Percentiles rank a stretch among this genome's conserved stretches.
These are phyloP conservation scores for Talaromyces sp. DNA, from an alignment of 2,329 filamentous ascomycete species.

Conservation along the genomic window DNA sequence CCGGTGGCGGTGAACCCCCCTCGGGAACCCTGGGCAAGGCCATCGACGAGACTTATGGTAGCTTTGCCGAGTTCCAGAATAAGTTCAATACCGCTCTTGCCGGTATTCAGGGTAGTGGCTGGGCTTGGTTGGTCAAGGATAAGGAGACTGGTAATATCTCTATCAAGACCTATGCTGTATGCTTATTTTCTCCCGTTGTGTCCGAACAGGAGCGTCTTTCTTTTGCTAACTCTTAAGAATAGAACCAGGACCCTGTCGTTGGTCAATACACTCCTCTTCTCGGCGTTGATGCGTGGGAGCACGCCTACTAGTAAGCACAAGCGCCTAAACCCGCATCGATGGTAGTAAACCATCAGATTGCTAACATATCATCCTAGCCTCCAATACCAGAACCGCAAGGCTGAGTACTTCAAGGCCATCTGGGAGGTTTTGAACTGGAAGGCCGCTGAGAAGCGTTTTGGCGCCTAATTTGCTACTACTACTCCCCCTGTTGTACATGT, in stretches of 20 bases:
- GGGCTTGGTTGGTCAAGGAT: slow-evolving; percentile 60
- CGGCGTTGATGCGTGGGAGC: slow-evolving; percentile 93
- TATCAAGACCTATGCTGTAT: slow-evolving; percentile 60
- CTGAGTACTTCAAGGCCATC: slow-evolving; percentile 87
- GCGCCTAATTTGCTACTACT: slow-evolving; percentile 5
- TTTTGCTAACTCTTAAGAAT: background rate
- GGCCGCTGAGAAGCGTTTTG: slow-evolving; percentile 71
- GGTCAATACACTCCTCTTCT: slow-evolving; percentile 77
- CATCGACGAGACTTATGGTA: slow-evolving; percentile 57
- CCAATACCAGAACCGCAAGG: slow-evolving; percentile 96
- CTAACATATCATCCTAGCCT: slow-evolving; percentile 46
- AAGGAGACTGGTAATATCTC: slow-evolving; percentile 52
- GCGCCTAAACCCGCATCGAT: background rate
- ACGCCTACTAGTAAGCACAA: slow-evolving; percentile 71
- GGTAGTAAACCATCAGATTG: background rate
- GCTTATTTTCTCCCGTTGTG: slow-evolving; percentile 13
- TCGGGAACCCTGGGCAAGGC: slow-evolving; percentile 52
- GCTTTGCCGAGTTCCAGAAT: slow-evolving; percentile 54
- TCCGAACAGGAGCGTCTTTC: background rate
- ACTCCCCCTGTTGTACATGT: background rate
- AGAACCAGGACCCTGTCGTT: slow-evolving; percentile 83
- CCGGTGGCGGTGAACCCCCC: slow-evolving; percentile 59
- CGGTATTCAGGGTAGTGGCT: slow-evolving; percentile 61
- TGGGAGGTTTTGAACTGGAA: slow-evolving; percentile 98
- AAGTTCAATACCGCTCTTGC: slow-evolving; percentile 61